These are phyloP conservation scores for Aspergillus bridgeri DNA, from an alignment of 495 filamentous ascomycete genomes.

Conservation along the genomic window DNA sequence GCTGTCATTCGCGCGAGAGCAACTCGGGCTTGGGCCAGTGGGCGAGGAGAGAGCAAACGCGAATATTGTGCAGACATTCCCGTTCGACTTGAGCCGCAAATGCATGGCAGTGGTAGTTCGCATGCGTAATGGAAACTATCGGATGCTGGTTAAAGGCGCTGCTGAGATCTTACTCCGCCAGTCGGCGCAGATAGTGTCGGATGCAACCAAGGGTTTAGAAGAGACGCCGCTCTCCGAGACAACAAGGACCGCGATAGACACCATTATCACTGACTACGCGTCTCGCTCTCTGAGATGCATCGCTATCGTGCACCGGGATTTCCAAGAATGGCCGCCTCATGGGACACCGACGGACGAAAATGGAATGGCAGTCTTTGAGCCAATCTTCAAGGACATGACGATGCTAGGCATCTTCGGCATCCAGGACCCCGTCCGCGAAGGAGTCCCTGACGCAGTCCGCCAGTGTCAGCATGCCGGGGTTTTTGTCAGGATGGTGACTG, in stretches of 20 bases:
- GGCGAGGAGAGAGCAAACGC: constrained; percentile 67
- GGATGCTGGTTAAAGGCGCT: constrained; percentile 81
- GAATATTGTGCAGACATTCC: constrained; percentile 68
- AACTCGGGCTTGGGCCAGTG: constrained; percentile 69
- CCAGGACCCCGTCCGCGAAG: constrained; percentile 77
- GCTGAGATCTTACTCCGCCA: constrained; percentile 78
- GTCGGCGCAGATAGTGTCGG: constrained; percentile 64
- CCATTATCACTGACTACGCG: constrained; percentile 78
- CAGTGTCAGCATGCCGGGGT: constrained; percentile 76
- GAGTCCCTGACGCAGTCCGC: constrained; percentile 72
- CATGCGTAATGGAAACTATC: constrained; percentile 59
- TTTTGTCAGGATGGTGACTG: constrained; percentile 89
- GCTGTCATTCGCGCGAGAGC: constrained; percentile 67
- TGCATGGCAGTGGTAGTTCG: constrained; percentile 83
- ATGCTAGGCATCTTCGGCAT: constrained; percentile 80
- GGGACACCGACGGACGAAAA: constrained; percentile 62
- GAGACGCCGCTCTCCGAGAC: constrained; percentile 54
- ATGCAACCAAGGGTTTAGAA: constrained; percentile 61
- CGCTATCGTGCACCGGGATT: constrained; percentile 81
- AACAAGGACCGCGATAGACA: constrained; percentile 55
- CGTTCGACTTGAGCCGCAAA: constrained; percentile 83
- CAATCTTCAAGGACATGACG: constrained; percentile 73
- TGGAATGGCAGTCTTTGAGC: constrained; percentile 71
- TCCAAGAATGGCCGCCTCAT: constrained; percentile 81
- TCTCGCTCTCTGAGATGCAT: constrained; percentile 82